Evolutionary conservation across 1,284 basidiomycete genomes (phyloP), one percentile per base, ranked within the genome.

Genomic region (Dichomitus squalens): DNA sequence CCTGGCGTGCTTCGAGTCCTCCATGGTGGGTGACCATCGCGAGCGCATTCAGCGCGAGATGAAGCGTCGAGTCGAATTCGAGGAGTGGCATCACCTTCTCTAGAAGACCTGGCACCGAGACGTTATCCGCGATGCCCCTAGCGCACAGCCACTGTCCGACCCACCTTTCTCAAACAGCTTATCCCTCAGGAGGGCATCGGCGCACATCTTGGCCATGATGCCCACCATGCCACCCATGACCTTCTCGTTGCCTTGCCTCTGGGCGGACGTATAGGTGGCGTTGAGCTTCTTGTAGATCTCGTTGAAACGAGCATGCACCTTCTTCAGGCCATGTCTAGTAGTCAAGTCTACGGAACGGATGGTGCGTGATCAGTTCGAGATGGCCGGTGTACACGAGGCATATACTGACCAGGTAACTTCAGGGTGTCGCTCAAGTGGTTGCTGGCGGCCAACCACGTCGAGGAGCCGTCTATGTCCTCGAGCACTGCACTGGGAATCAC

Each of bases 11-110:
- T 16, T 75, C 69, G 3, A 67, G 51, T 5, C 84, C 84, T 6
- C 84, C 83, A 52, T 86, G 84, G 56, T 84, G 85, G 0, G 85
- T 87, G 14, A 86, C 76, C 36, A 79, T 80, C 0, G 73, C 76
- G 7, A 87, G 69, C 0, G 82, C 77, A 20, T 79, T 78, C 3
- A 88, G 72, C 14, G 80, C 81, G 40, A 86, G 70, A 56, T 79
- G 74, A 1, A 79, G 76, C 23, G 75, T 79, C 4, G 65, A 69
- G 3, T 78, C 75, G 3, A 73, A 66, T 33, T 81, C 72, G 18
- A 87, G 64, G 14, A 87, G 71, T 0, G 83, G 79, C 6, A 83
- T 66, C 5, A 86, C 72, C 64, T 81, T 84, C 11, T 72, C 63
- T 41, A 87, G 60, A 12, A 86, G 72, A 7, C 83, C 85, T 86